phyloP scores from a whole-genome alignment of 2,329 filamentous ascomycete species.

The Juglanconis sp. region DNA sequence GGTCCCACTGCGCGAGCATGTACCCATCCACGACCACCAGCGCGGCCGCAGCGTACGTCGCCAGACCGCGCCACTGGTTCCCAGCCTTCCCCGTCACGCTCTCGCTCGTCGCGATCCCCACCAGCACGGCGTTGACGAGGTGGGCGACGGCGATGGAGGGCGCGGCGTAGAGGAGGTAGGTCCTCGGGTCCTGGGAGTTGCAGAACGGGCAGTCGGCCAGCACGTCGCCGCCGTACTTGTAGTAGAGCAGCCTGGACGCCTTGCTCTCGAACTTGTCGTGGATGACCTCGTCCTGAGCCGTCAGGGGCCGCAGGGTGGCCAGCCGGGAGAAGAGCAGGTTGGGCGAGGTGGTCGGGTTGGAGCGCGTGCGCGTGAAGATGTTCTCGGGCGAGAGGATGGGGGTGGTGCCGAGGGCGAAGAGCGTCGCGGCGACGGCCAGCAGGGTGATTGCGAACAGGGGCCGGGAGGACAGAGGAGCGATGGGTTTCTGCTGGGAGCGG shows the following conservation, averaged over 20 bases:
- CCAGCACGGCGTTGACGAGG: conserved; percentile 67
- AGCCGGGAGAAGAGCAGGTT: conserved; percentile 83
- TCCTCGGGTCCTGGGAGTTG: conserved; percentile 61
- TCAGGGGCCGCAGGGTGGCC: conserved; percentile 55
- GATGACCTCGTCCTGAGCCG: conserved; percentile 60
- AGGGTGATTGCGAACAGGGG: conserved; percentile 59
- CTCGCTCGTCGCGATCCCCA: conserved; percentile 72
- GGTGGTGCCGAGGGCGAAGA: conserved; percentile 60
- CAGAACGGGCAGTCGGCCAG: conserved; percentile 81
- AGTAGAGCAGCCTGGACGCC: conserved; percentile 75
- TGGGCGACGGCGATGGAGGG: conserved; percentile 75
- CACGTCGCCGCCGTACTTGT: conserved; percentile 74
- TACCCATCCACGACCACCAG: conserved; percentile 66
- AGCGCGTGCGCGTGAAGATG: conserved; percentile 73
- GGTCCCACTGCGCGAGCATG: conserved; percentile 61
- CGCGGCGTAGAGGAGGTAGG: conserved; percentile 78
- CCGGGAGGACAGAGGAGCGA: conserved; percentile 58
- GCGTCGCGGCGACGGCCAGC: conserved; percentile 43
- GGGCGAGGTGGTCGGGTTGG: conserved; percentile 79
- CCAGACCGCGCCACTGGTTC: conserved; percentile 65
- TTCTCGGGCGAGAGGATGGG: conserved; percentile 72
- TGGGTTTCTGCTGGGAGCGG: conserved; percentile 39
- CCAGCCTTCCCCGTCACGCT: conserved; percentile 62
- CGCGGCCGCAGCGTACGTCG: conserved; percentile 59
- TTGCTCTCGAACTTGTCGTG: conserved; percentile 65